Evolutionary conservation across 805 yeast species (phyloP).

Genomic region (Saturnispora serradocipensis): DNA sequence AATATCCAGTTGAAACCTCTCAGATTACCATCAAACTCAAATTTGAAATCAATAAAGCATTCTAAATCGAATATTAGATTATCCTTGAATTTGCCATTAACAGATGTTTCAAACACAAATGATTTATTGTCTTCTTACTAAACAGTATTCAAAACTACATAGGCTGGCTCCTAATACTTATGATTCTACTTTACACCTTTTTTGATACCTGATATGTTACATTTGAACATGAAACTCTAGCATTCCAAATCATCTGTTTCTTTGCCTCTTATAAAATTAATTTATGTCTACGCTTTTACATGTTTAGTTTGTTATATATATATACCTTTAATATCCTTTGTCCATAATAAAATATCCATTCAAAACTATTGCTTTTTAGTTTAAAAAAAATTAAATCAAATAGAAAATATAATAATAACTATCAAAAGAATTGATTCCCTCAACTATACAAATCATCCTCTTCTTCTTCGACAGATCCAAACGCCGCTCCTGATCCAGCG

Average conservation of each 20-base stretch:
- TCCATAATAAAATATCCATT: neutral
- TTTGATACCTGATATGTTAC: neutral
- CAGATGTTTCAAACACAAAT: conserved; percentile 4
- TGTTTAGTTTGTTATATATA: neutral
- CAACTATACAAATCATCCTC: conserved; percentile 37
- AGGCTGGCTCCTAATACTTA: neutral
- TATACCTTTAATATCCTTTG: neutral
- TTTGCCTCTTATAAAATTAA: neutral
- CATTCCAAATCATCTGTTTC: neutral
- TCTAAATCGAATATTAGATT: conserved; percentile 5
- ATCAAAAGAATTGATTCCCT: neutral
- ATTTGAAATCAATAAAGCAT: conserved; percentile 1
- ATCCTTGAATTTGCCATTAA: conserved; percentile 2
- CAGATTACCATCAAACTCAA: conserved; percentile 5
- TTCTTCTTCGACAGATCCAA: conserved; percentile 41
- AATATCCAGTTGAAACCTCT: conserved; percentile 13
- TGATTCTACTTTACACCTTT: neutral
- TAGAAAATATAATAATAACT: neutral
- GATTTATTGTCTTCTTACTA: neutral
- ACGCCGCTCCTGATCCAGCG: conserved; percentile 32
- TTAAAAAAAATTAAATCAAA: neutral
- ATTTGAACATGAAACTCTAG: neutral
- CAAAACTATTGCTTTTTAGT: neutral
- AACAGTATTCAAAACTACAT: neutral
- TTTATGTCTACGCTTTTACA: neutral